phyloP scores from a whole-genome alignment of 192 early-diverging fungal genomes.

The Geranomyces variabilis region DNA sequence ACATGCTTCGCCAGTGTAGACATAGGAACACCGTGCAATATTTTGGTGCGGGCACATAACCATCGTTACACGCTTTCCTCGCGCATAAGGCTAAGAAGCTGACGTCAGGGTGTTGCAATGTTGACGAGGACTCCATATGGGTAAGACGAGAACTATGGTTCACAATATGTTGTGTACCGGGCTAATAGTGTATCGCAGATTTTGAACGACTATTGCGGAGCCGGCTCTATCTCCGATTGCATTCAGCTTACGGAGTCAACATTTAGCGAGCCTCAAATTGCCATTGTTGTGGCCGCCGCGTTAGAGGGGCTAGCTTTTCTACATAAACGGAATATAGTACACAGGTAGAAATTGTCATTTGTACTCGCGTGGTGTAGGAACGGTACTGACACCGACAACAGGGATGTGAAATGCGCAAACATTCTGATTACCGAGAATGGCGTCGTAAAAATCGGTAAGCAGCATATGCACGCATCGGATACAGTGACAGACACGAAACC shows the following conservation, averaged over 20 bases:
- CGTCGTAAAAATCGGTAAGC: slow-evolving; percentile 29
- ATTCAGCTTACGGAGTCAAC: slow-evolving; percentile 36
- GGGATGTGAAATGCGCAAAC: slow-evolving; percentile 49
- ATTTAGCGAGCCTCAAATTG: slow-evolving; percentile 41
- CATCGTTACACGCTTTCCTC: neutral
- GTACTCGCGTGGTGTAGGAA: neutral
- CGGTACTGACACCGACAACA: neutral
- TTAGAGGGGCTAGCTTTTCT: slow-evolving; percentile 47
- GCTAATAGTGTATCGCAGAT: slow-evolving; percentile 19
- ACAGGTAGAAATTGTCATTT: slow-evolving; percentile 21
- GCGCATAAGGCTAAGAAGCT: neutral
- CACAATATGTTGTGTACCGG: too few species aligned
- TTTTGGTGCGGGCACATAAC: slow-evolving; percentile 27
- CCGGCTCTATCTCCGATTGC: slow-evolving; percentile 49
- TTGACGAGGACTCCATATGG: slow-evolving; percentile 45
- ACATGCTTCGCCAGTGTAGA: slow-evolving; percentile 40
- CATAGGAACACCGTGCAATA: slow-evolving; percentile 56
- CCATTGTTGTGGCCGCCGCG: slow-evolving; percentile 41
- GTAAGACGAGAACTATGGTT: neutral
- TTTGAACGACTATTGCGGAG: slow-evolving; percentile 50
- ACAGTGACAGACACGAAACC: neutral
- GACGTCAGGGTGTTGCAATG: slow-evolving; percentile 17
- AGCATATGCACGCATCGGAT: neutral
- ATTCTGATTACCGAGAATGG: slow-evolving; percentile 39
- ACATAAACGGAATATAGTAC: slow-evolving; percentile 43